These are phyloP conservation scores for Bruguiera parviflora DNA, from an alignment of 345 rosid species.

Conservation along the genomic window DNA sequence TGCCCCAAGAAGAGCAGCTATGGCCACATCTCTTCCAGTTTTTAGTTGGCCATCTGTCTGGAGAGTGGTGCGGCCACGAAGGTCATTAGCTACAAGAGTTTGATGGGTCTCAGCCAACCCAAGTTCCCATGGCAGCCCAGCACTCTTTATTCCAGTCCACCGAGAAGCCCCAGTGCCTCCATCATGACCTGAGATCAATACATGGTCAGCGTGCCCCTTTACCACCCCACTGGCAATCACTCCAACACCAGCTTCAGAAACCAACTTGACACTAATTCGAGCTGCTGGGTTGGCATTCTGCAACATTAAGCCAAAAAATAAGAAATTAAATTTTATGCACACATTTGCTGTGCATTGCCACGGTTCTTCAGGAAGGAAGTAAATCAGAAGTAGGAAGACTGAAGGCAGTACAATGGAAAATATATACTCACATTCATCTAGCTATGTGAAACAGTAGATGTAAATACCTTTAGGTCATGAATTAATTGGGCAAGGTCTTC, in stretches of 20 bases:
- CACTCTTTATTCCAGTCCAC: conserved; percentile 98
- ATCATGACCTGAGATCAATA: conserved; percentile 95
- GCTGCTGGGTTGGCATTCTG: conserved; percentile 96
- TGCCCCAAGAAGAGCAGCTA: conserved; percentile 98
- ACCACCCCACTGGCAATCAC: conserved; percentile 99
- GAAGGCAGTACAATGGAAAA: neutral
- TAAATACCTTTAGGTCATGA: conserved; percentile 94
- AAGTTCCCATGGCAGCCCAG: conserved; percentile 99
- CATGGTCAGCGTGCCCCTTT: conserved; percentile 99
- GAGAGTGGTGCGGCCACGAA: conserved; percentile 96
- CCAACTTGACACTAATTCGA: conserved; percentile 90
- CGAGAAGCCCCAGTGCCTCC: conserved; percentile 99
- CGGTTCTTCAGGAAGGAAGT: neutral
- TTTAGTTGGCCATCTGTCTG: conserved; percentile 99
- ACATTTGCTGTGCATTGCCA: neutral
- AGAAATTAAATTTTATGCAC: neutral
- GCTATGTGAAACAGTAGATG: neutral
- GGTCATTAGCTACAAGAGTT: conserved; percentile 97
- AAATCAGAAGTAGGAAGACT: neutral
- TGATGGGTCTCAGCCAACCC: conserved; percentile 99
- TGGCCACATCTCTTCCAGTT: conserved; percentile 97
- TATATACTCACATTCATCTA: neutral
- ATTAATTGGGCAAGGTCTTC: conserved; percentile 99
- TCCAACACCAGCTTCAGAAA: conserved; percentile 99
- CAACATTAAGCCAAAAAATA: conserved; percentile 1